phyloP scores from a whole-genome alignment of 2,329 filamentous ascomycete genomes.

The Bipolaris gigantea region DNA sequence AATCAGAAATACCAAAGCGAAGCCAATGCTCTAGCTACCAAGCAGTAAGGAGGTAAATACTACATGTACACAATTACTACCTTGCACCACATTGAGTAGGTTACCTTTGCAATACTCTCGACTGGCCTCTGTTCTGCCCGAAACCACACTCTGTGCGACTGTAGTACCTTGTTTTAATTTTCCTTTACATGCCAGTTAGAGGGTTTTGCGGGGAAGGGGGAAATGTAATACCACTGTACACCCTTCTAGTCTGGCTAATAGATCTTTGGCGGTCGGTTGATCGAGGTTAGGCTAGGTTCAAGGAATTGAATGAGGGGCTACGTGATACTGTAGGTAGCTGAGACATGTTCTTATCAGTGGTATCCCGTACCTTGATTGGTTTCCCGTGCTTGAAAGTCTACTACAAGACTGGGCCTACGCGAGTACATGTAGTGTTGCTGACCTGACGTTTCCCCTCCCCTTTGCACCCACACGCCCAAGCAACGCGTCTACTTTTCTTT shows the following conservation, averaged over 20 bases:
- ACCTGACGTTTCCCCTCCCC: too few relatives aligned
- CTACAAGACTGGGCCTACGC: too few relatives aligned
- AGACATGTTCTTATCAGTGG: not conserved
- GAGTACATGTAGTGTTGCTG: too few relatives aligned
- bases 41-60: not conserved
- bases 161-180: constrained; percentile 1
- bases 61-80: too few relatives aligned
- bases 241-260: constrained; percentile 23
- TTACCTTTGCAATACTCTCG: not conserved
- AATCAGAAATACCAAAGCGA: constrained; percentile 37
- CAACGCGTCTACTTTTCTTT: too few relatives aligned
- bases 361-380: not conserved
- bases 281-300: not conserved
- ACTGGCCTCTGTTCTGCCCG: not conserved
- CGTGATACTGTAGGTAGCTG: not conserved
- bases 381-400: not conserved
- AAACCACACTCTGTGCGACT: not conserved
- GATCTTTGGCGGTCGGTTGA: not conserved
- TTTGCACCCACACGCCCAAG: too few relatives aligned
- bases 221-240: constrained; percentile 3
- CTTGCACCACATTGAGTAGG: not conserved
- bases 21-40: constrained; percentile 24
- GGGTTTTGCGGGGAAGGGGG: not conserved
- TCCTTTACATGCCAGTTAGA: constrained; percentile 4
- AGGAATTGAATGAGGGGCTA: not conserved